Evolutionary conservation across 225 moss, liverwort and hornwort genomes (phyloP).

Genomic region (Lunularia cruciata): DNA sequence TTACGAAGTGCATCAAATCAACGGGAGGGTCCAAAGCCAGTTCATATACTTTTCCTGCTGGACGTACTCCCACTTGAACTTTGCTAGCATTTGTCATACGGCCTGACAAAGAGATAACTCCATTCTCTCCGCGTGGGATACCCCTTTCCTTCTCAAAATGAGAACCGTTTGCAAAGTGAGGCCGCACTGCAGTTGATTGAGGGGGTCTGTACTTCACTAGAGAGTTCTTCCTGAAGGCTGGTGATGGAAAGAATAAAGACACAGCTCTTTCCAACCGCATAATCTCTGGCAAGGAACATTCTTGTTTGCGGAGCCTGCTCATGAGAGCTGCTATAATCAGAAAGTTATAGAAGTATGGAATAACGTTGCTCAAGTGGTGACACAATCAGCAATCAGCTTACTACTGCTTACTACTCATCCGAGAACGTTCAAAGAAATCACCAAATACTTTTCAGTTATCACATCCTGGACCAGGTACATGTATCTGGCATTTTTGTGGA

Average conservation of each 20-base stretch:
- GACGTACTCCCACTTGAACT: constrained; percentile 23
- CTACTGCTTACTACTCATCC: too few relatives aligned
- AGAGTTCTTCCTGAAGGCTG: constrained; percentile 59
- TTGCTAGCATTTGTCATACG: constrained; percentile 39
- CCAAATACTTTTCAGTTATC: too few relatives aligned
- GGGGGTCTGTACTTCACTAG: constrained; percentile 64
- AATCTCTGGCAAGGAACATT: constrained; percentile 59
- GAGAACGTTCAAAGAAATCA: too few relatives aligned
- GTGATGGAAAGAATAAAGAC: constrained; percentile 58
- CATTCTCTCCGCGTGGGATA: constrained; percentile 42
- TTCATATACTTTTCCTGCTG: constrained; percentile 9
- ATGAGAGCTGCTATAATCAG: too few relatives aligned
- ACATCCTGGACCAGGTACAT: too few relatives aligned
- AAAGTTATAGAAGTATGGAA: too few relatives aligned
- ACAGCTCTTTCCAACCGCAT: constrained; percentile 65
- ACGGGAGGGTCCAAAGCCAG: background rate
- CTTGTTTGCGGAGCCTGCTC: constrained; percentile 40
- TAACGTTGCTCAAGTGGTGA: too few relatives aligned
- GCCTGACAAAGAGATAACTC: constrained; percentile 48
- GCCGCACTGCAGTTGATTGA: constrained; percentile 53
- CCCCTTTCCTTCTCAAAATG: constrained; percentile 28
- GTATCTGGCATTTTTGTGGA: too few relatives aligned
- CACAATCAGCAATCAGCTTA: too few relatives aligned
- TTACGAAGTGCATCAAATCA: background rate
- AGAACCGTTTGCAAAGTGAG: constrained; percentile 23